Base-by-base conservation (phyloP, 2,329 filamentous ascomycete genomes). In the Chaetomium olivaceum region DNA sequence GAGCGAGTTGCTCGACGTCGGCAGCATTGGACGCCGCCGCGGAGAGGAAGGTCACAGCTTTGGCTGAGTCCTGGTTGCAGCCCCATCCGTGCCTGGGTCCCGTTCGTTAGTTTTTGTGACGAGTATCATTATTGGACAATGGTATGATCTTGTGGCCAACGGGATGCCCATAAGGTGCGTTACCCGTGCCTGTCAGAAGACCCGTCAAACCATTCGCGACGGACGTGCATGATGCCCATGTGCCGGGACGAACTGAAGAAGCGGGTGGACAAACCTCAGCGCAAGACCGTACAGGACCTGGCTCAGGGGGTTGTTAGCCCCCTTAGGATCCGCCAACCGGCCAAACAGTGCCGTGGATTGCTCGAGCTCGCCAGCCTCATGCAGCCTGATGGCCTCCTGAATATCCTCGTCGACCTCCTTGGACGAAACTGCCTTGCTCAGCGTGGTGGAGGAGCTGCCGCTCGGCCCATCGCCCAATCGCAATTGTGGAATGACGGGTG, bases 221-320 rank as follows among this genome's bases (percentile, higher is more conserved):
- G n/a, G n/a, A 5, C 14, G 27, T 61, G 61, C 68, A 63, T 59
- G 57, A 54, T 12, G 59, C 62, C 29, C 51, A 61, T 59, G 29
- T 46, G 62, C 31, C 36, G 27, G 25, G 21, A n/a, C n/a, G 33
- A 50, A 39, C 23, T 23, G 11, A 33, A 23, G 31, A 62, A 12
- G 27, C 23, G 43, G 61, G 46, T 65, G 31, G 60, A 82, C 86
- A 79, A 78, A 93, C 90, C 92, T 86, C 70, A 97, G 79, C 61
- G 94, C 93, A 65, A 99, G 89, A 3, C 95, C 95, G 76, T 97
- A 99, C 61, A 99, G 85, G 43, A 99, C 95, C 80, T 99, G 94
- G 73, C 92, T 95, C 69, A 99, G 83, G 50, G 95, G 91, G 78
- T 98, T 97, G 76, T 97, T 97, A 58, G 89, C 87, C 27, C 92